Evolutionary conservation across 441 rosid species (phyloP), one percentile per base, ranked within the genome.

Genomic region (Corymbia citriodora): DNA sequence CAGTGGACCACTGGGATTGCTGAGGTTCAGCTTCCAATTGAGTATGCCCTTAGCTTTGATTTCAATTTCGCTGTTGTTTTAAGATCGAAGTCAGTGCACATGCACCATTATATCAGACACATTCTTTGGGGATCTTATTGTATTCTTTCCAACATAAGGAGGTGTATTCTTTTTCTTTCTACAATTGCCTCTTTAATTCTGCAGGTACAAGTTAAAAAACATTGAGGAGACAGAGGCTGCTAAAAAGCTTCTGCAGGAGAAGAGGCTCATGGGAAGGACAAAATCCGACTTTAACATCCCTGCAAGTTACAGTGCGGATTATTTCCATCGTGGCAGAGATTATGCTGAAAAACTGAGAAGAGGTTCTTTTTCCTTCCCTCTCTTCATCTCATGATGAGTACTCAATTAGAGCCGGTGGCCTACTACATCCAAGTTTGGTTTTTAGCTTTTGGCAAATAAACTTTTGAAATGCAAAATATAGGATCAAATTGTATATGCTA

Each of bases 1-100:
- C 98, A 97, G 93, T 97, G 99, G 99, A 98, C 99, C 54, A 97
- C 99, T 10, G 99, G 99, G 90, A 98, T 98, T 88, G 99, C 99
- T 16, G 99, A 97, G 95, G 91, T 98, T 92, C 99, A 97, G 93
- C 96, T 98, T 21, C 99, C 99, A 4, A 96, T 98, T 48, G 99
- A 98, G 99, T 98, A 96, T 88, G 92, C 17, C 88, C 55, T 81
- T 31, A 54, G 81, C 15, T 17, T 31, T 68, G 25, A 29, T 54
- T 23, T 86, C 31, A 45, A 29, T 49, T 87, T 53, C 17, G 19
- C 57, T 9, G 88, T 88, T 86, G 23, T 70, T 87, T 88, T 91
- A 52, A 87, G 52, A 33, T 89, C 83, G 17, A 79, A 88, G 50
- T 91, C 8, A 54, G 40, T 31, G 52, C 55, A 90, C 21, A 19